Evolutionary conservation across 2,329 filamentous ascomycete species (phyloP), one percentile per base, ranked within the genome.

Genomic region (Colletotrichum magnum): DNA sequence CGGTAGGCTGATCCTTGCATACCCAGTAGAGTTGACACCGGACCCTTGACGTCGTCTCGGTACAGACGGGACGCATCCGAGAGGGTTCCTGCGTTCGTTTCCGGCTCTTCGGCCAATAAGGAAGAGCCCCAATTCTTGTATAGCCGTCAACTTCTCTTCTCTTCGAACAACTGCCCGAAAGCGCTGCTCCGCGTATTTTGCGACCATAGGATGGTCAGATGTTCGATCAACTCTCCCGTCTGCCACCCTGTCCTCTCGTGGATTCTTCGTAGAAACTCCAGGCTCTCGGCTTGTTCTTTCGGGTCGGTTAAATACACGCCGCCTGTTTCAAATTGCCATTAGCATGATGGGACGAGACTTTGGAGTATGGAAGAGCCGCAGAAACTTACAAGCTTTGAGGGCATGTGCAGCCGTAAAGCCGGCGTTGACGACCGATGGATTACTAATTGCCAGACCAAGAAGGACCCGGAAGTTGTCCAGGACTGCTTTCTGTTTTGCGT

Each of bases 371-470:
- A 36, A 10, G 32, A 36, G 32, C 32, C 32, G 7, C 24, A n/a
- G 15, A 12, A 5, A 62, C 74, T 70, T 70, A 76, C 75, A 76
- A 21, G 74, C 71, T 21, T 75, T 72, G 2, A 76, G 60, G 2
- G 73, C 67, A 58, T 77, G 75, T 41, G 75, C 72, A 7, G 76
- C 75, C 5, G 75, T 76, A 16, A 77, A 76, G 5, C 68, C 70
- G 13, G 73, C 72, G 1, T 74, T 76, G 4, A 74, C 71, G 9
- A 73, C 72, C 2, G 68, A 63, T 2, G 72, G 68, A 15, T 77
- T 76, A 56, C 75, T 77, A 13, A 77, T 73, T 5, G 75, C 72
- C 2, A 77, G 70, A 1, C 76, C 75, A 3, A 77, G 18, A 5
- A 77, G 41, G 1, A 72, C 67, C 4, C 75, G 69, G 9, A 77